Evolutionary conservation across 805 yeast species (phyloP).

Genomic region (Candida anglica): DNA sequence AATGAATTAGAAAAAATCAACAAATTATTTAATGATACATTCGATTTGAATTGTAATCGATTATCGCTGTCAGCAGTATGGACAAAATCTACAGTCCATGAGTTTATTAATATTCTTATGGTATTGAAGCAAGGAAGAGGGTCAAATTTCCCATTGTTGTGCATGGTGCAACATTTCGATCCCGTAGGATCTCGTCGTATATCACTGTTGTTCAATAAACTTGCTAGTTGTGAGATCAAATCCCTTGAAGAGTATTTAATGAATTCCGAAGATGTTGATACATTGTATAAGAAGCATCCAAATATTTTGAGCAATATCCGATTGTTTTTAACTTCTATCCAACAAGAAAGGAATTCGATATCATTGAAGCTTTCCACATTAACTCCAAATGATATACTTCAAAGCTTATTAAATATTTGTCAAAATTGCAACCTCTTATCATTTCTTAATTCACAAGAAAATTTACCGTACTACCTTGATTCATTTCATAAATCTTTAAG

Average conservation of each 20-base stretch:
- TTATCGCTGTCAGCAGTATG: slow-evolving; percentile 48
- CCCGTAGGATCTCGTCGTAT: slow-evolving; percentile 16
- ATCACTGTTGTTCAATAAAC: slow-evolving; percentile 19
- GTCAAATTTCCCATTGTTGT: slow-evolving; percentile 27
- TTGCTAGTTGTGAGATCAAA: not conserved
- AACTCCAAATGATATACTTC: slow-evolving; percentile 1
- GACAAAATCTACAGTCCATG: slow-evolving; percentile 41
- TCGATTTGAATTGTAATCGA: slow-evolving; percentile 41
- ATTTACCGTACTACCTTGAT: slow-evolving; percentile 7
- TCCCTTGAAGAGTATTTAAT: slow-evolving; percentile 1
- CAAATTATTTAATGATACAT: slow-evolving; percentile 27
- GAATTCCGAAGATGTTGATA: not conserved
- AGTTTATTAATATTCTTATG: slow-evolving; percentile 47
- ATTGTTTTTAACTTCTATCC: not conserved
- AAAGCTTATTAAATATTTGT: slow-evolving; percentile 1
- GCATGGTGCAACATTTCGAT: slow-evolving; percentile 24
- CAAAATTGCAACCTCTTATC: slow-evolving; percentile 1
- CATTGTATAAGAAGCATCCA: slow-evolving; percentile 1
- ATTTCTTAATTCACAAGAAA: slow-evolving; percentile 1
- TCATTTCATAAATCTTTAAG: slow-evolving; percentile 18
- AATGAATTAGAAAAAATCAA: slow-evolving; percentile 39
- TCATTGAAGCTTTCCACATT: not conserved
- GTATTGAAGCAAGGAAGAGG: slow-evolving; percentile 26
- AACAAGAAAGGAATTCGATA: not conserved
- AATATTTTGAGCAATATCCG: not conserved